Evolutionary conservation across 768 basidiomycete genomes (phyloP), one percentile per base, ranked within the genome.

Genomic region (Termitomyces sp.): DNA sequence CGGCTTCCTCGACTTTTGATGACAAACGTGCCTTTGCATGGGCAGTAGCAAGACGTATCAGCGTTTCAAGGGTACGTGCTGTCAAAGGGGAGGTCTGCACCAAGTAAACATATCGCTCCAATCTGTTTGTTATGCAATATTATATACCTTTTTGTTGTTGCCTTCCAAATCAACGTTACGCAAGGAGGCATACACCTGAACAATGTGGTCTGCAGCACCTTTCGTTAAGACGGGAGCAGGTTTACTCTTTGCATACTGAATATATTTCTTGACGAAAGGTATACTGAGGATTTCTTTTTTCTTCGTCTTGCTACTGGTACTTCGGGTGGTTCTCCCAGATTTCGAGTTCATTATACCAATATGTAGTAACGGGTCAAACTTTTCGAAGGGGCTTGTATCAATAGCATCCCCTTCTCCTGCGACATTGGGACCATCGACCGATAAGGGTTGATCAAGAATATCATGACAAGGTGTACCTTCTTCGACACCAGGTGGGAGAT

Each of bases 41-140:
- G 1, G 97, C 97, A 17, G 96, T 99, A 5, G 97, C 85, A 9
- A 99, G 82, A 77, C 97, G 97, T 70, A 99, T 99, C 48, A 99
- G 81, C 0, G 97, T 99, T 72, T 99, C 97, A 57, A 99, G 85
- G 3, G 97, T 97, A 81, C 97, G 95, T 19, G 97, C 96, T 3
- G 97, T 99, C 63, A 99, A 75, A 10, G 97, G 97, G 5, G 96
- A 91, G 4, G 97, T 99, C 96, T 98, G 63, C 52, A 54, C 41
- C 14, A 55, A 54, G 60, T 44, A 56, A 51, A 62, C 65, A 54
- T 54, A 40, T 53, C 26, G 17, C 43, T 28, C 47, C 28, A 7
- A 42, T 41, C 51, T 33, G 41, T 51, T 51, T n/a, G 64, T 50
- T 37, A 40, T 33, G 28, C 37, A 56, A 46, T 40, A 42, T 23